Conservation (phyloP, 306 rosid genomes). For the Rosa lucieae region DNA sequence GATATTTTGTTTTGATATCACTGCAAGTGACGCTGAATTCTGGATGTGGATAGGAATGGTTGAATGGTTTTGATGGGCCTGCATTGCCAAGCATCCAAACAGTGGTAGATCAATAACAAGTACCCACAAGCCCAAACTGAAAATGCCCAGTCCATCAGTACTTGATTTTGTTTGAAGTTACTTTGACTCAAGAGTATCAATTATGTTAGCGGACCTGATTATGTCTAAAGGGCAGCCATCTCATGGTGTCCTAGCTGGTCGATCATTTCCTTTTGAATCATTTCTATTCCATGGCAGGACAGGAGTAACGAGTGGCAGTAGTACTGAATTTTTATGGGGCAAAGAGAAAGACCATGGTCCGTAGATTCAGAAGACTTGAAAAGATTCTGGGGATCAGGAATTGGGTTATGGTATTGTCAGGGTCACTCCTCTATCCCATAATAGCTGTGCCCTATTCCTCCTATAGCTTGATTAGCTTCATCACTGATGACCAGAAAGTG, state of each 20-base stretch:
- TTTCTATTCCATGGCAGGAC: neutral
- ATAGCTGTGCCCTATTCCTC: conserved; percentile 3
- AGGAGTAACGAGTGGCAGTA: neutral
- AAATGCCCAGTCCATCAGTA: too few relatives aligned
- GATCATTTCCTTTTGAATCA: neutral
- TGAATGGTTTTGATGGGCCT: too few relatives aligned
- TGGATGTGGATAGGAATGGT: too few relatives aligned
- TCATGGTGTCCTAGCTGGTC: neutral
- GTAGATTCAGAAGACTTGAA: neutral
- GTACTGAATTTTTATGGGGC: neutral
- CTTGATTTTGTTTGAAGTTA: too few relatives aligned
- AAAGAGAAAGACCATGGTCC: neutral
- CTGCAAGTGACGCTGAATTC: too few relatives aligned
- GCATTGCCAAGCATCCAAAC: too few relatives aligned
- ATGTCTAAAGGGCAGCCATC: neutral
- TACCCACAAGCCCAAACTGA: too few relatives aligned
- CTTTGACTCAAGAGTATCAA: too few relatives aligned
- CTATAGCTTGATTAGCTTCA: neutral
- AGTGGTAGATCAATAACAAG: too few relatives aligned
- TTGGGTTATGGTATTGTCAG: neutral
- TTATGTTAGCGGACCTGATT: neutral
- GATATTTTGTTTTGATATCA: too few relatives aligned
- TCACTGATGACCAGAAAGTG: neutral
- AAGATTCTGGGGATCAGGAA: neutral
- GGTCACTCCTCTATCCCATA: neutral